phyloP scores from a whole-genome alignment of 768 basidiomycete genomes.

The Favolaschia claudopus region DNA sequence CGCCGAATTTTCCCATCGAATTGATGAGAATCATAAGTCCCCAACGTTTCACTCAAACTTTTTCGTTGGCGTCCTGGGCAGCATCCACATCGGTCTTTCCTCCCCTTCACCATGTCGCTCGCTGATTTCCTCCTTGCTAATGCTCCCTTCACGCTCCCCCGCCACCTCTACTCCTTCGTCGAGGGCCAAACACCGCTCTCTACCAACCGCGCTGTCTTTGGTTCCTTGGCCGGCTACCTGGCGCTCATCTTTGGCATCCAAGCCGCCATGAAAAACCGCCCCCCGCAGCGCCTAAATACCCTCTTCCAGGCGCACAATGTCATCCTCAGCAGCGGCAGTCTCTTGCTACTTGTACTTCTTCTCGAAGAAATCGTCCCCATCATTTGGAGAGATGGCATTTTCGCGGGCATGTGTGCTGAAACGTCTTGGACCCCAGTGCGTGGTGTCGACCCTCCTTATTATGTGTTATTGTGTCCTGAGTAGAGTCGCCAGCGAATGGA shows the following conservation, averaged over 20 bases:
- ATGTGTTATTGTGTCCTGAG: constrained; percentile 6
- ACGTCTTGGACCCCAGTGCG: constrained; percentile 87
- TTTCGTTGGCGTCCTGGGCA: too few species aligned
- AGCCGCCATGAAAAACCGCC: constrained; percentile 80
- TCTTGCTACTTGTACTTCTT: constrained; percentile 83
- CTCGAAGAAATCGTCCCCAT: constrained; percentile 90
- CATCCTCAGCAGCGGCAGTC: constrained; percentile 82
- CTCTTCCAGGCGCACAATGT: constrained; percentile 92
- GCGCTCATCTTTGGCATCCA: constrained; percentile 85
- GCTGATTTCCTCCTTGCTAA: constrained; percentile 71
- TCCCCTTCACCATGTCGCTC: constrained; percentile 68
- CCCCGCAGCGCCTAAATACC: constrained; percentile 75
- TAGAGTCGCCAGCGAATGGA: constrained; percentile 76
- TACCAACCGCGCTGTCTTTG: constrained; percentile 75
- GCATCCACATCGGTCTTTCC: too few species aligned
- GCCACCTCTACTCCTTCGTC: constrained; percentile 67
- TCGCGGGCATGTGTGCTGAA: constrained; percentile 77
- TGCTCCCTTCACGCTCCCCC: constrained; percentile 64
- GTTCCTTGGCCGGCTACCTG: constrained; percentile 81
- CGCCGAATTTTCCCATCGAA: too few species aligned
- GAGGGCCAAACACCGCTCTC: constrained; percentile 81
- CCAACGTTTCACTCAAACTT: too few species aligned
- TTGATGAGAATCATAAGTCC: too few species aligned
- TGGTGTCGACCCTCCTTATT: constrained; percentile 27
- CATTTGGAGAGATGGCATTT: constrained; percentile 71